Evolutionary conservation across 2,329 filamentous ascomycete genomes (phyloP).

Genomic region (Gremmenia infestans): DNA sequence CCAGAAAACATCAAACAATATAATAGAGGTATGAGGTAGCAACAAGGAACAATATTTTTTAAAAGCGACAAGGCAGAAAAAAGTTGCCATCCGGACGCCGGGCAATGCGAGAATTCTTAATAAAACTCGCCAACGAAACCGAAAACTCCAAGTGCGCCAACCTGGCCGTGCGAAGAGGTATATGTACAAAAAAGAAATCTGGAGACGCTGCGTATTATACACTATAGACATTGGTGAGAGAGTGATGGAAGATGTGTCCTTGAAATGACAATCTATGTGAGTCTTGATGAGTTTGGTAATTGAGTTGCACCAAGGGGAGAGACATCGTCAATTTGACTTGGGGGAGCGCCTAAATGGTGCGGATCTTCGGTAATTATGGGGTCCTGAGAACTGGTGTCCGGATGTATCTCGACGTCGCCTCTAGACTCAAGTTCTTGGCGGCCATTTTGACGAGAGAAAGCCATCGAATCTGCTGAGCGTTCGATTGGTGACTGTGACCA

Average conservation of each 20-base stretch:
- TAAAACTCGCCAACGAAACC: not conserved
- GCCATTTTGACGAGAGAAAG: constrained; percentile 25
- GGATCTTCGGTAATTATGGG: constrained; percentile 40
- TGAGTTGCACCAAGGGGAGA: constrained; percentile 9
- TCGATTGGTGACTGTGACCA: constrained; percentile 77
- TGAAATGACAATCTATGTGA: not conserved
- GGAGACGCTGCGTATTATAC: constrained; percentile 5
- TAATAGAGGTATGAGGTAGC: not conserved
- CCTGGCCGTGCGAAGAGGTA: not conserved
- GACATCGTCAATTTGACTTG: constrained; percentile 27
- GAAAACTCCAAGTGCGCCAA: constrained; percentile 3
- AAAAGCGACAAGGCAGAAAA: not conserved
- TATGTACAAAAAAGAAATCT: constrained; percentile 10
- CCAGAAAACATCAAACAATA: no score
- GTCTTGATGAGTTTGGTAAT: constrained; percentile 2
- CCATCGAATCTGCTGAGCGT: constrained; percentile 38
- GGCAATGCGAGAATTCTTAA: not conserved
- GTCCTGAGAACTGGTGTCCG: constrained; percentile 43
- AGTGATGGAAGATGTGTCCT: not conserved
- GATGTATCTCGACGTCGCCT: constrained; percentile 43
- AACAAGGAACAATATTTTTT: not conserved
- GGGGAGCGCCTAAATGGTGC: constrained; percentile 20
- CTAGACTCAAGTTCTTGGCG: constrained; percentile 36
- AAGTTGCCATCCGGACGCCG: not conserved
- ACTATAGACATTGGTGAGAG: constrained; percentile 5